Evolutionary conservation across 495 filamentous ascomycete genomes (phyloP), one percentile per base, ranked within the genome.

Genomic region (Aspergillus conjunctus): DNA sequence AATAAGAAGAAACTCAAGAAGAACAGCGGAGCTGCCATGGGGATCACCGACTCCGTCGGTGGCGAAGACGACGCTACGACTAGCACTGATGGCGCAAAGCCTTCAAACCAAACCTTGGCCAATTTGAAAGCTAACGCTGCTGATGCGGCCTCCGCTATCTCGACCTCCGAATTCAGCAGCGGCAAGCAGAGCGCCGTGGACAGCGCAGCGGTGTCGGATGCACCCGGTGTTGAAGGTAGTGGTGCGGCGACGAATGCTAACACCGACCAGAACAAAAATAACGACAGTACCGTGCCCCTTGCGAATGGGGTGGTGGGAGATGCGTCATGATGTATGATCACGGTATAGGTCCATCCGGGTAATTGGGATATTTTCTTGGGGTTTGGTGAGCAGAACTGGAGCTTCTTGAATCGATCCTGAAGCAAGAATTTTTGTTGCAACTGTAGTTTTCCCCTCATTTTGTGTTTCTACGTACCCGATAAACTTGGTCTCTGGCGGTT

Each of bases 1-100:
- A 80, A 73, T 59, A 80, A 80, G 63, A 80, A 80, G 60, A 80
- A 80, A 46, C 44, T 65, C 31, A 80, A 80, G 68, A 80, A 79
- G 65, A 79, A 78, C 64, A 79, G 73, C 52, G 75, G 75, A 0
- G 64, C 63, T 0, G 60, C 69, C 7, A 44, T 73, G 7, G 74
- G 74, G 14, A 61, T 77, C 58, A 56, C 66, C 9, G 70, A 64
- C n/a, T 66, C 71, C 22, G 58, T 58, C 39, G 54, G 56, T n/a
- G 54, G 56, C 15, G 77, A 77, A 41, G 76, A 77, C 18, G 71
- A 69, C 3, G 61, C 69, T 18, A 41, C 48, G 3, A 20, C 63
- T 34, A 58, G 57, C 12, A 26, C 51, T 11, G 68, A 72, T 56
- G 64, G 68, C 7, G 21, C 56, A 54, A 75, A 67, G 64, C 63